Conservation (phyloP, 2,329 filamentous ascomycete genomes). For the Karstenula rhodostoma region DNA sequence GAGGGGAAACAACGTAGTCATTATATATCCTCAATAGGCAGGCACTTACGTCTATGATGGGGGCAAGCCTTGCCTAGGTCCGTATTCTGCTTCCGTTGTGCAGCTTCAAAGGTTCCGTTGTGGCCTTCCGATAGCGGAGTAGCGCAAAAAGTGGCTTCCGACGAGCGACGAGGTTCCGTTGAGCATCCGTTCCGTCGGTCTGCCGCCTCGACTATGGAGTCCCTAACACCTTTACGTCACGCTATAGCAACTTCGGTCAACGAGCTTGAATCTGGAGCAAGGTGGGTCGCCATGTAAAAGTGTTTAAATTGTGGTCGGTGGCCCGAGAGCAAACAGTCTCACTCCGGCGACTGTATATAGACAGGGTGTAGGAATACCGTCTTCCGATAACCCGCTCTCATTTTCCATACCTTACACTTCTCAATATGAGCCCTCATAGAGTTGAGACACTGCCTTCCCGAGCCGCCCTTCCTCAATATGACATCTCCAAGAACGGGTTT, state of each 20-base stretch:
- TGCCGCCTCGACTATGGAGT: neutral
- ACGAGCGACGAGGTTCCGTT: conserved; percentile 4
- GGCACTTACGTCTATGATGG: conserved; percentile 21
- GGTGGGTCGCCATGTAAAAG: neutral
- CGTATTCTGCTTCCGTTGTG: neutral
- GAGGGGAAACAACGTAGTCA: conserved; percentile 6
- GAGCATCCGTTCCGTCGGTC: conserved; percentile 19
- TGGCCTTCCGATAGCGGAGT: neutral
- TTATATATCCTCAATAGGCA: conserved; percentile 6
- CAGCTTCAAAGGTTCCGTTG: neutral
- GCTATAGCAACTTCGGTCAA: neutral
- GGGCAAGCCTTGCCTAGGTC: neutral
- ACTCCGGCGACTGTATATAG: neutral
- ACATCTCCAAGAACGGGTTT: conserved; percentile 80
- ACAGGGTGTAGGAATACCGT: neutral
- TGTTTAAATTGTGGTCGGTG: neutral
- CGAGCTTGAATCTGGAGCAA: neutral
- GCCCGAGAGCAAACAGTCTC: neutral
- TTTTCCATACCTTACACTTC: neutral
- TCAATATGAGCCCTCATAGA: conserved; percentile 40
- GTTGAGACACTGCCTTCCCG: conserved; percentile 32
- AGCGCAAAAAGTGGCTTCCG: conserved; percentile 9
- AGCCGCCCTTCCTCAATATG: conserved; percentile 71
- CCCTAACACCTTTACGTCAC: neutral
- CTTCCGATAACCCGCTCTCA: neutral